Evolutionary conservation across 805 yeast genomes (phyloP).

Genomic region (Ascoidea tarda): DNA sequence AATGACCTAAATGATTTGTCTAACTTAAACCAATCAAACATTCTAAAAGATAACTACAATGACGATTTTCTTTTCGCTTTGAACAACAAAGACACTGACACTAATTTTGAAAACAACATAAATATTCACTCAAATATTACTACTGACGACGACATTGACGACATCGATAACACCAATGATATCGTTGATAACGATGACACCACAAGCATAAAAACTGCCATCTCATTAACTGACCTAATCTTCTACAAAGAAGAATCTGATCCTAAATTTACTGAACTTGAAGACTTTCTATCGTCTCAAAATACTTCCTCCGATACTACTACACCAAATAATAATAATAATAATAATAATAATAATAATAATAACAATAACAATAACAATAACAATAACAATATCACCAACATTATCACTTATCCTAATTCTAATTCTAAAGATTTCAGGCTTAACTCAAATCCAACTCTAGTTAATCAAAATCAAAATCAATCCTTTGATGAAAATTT

Average conservation of each 20-base stretch:
- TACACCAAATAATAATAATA: neutral
- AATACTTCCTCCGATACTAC: neutral
- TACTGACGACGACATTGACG: neutral
- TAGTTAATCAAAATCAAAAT: too few relatives aligned
- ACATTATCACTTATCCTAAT: neutral
- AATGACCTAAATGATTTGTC: too few relatives aligned
- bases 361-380: too few relatives aligned
- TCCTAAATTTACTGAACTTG: neutral
- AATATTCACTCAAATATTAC: neutral
- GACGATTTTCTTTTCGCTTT: neutral
- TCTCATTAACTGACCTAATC: neutral
- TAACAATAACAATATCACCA: too few relatives aligned
- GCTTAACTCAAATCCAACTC: too few relatives aligned
- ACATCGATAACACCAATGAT: neutral
- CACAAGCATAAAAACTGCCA: neutral
- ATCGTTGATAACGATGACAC: neutral
- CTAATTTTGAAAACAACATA: too few relatives aligned
- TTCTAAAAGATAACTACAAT: neutral
- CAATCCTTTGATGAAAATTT: neutral
- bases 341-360: neutral
- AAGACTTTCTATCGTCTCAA: neutral
- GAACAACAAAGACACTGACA: neutral
- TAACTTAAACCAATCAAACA: neutral
- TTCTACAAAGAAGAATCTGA: neutral
- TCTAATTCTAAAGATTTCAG: too few relatives aligned